Evolutionary conservation across 768 basidiomycete species (phyloP), one percentile per base, ranked within the genome.

Genomic region (Hygrophoropsis aurantiaca): DNA sequence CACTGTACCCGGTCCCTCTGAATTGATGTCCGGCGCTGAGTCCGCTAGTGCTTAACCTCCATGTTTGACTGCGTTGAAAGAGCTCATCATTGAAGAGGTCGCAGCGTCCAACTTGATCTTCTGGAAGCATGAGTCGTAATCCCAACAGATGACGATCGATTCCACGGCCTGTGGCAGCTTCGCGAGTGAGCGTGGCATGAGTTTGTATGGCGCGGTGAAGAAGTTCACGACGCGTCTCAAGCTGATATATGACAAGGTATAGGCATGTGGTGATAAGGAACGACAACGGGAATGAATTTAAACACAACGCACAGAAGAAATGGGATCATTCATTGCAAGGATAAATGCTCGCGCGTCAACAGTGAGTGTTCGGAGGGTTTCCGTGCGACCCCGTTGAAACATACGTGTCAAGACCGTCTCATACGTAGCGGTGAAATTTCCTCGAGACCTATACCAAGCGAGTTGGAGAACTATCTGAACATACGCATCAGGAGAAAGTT

Each of bases 131-230:
- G 23, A 84, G 74, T 20, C 77, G 80, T 18, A 95, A 76, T 5
- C 91, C 93, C 53, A 94, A 82, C n/a, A 95, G 75, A 65, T 97
- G 94, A 18, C 94, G 79, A 59, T 97, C 94, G 55, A 90, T 85
- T 3, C 93, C 94, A 34, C 81, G 78, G 9, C 94, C 94, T 0
- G 81, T 81, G 36, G 87, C 83, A 0, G 91, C 87, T 53, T 85
- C 82, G 20, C 85, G 82, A 4, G 88, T 89, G 38, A 87, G 82
- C 3, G 71, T 68, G 26, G 76, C 79, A 57, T 97, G 94, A 0
- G 79, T 79, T 47, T 77, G 74, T 16, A 90, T 73, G 1, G 94
- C 94, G 7, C 75, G 74, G 6, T 71, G 75, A 3, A 97, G 77
- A 21, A 85, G 76, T 1, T 65, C 47, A 38, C 79, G 73, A 13